A percentile compares a stretch with the other conserved stretches of the same genome.
Conservation (phyloP, 768 basidiomycete genomes). For the Lentinula lateritia region DNA sequence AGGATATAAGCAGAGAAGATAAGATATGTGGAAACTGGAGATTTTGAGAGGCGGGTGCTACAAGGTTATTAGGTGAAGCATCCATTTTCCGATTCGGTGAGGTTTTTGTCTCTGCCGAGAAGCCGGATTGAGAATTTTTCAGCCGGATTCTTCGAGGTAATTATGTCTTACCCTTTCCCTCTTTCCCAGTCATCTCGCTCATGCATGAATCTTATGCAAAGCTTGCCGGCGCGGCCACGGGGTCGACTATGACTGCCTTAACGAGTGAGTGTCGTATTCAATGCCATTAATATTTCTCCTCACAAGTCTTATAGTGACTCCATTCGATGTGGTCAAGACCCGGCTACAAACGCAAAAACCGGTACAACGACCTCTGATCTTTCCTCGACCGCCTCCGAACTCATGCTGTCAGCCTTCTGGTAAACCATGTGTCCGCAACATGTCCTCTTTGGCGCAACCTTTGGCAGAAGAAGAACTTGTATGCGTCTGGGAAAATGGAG, state of each 20-base stretch:
- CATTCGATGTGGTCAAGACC: slow-evolving; percentile 97
- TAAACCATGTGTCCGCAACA: slow-evolving; percentile 60
- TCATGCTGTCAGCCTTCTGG: slow-evolving; percentile 69
- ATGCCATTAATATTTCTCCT: background rate
- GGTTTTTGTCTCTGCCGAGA: background rate
- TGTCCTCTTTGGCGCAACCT: slow-evolving; percentile 68
- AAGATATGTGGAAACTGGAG: background rate
- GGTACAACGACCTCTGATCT: slow-evolving; percentile 35
- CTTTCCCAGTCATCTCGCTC: slow-evolving; percentile 7
- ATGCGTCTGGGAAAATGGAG: slow-evolving; percentile 73
- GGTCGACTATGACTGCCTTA: slow-evolving; percentile 75
- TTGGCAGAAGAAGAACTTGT: slow-evolving; percentile 59
- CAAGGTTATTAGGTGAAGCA: slow-evolving; percentile 1
- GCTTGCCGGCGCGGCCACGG: slow-evolving; percentile 72
- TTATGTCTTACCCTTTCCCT: slow-evolving; percentile 10
- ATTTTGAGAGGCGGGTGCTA: background rate
- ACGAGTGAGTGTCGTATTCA: slow-evolving; percentile 51
- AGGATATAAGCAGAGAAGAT: background rate
- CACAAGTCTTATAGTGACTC: slow-evolving; percentile 72
- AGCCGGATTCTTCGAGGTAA: slow-evolving; percentile 28
- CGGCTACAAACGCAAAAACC: slow-evolving; percentile 90
- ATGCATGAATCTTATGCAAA: slow-evolving; percentile 77
- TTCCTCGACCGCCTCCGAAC: slow-evolving; percentile 47
- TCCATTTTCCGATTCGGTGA: background rate
- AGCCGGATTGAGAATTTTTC: background rate